Conservation (phyloP, 257 asterid genomes). For the Solanum virginianum region DNA sequence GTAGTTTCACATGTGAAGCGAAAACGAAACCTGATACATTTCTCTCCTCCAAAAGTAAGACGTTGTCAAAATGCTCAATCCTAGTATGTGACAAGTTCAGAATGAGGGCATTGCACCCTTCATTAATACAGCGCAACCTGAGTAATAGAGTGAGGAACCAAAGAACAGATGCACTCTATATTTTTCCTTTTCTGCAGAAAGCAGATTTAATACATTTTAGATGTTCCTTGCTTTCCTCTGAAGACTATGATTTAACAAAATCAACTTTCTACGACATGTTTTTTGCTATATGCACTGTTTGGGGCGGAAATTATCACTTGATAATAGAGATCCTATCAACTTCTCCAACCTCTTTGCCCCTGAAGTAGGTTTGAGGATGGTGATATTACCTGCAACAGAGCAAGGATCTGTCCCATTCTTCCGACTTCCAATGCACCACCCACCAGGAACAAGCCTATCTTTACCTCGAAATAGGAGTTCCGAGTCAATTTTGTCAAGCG, state of each 20-base stretch:
- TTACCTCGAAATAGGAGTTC: slow-evolving; percentile 55
- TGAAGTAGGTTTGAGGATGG: slow-evolving; percentile 50
- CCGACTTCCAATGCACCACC: slow-evolving; percentile 68
- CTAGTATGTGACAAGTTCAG: not conserved
- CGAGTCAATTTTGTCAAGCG: slow-evolving; percentile 58
- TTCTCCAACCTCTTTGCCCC: slow-evolving; percentile 85
- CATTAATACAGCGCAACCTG: not conserved
- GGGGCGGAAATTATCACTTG: slow-evolving; percentile 51
- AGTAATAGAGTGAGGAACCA: not conserved
- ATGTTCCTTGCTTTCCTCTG: slow-evolving; percentile 3
- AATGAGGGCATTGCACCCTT: not conserved
- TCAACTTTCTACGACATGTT: not conserved
- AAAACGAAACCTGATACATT: not conserved
- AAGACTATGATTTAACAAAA: not conserved
- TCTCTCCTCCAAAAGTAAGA: not conserved
- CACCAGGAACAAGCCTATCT: slow-evolving; percentile 77
- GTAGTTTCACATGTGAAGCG: not conserved
- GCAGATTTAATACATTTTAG: not conserved
- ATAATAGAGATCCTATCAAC: slow-evolving; percentile 43
- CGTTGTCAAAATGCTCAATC: not conserved
- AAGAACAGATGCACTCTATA: not conserved
- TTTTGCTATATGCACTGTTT: slow-evolving; percentile 58
- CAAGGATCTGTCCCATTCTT: slow-evolving; percentile 82
- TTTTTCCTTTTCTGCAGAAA: not conserved
- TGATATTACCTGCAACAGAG: slow-evolving; percentile 48